phyloP scores from a whole-genome alignment of 345 rosid species.

The Eucalyptus cloeziana region DNA sequence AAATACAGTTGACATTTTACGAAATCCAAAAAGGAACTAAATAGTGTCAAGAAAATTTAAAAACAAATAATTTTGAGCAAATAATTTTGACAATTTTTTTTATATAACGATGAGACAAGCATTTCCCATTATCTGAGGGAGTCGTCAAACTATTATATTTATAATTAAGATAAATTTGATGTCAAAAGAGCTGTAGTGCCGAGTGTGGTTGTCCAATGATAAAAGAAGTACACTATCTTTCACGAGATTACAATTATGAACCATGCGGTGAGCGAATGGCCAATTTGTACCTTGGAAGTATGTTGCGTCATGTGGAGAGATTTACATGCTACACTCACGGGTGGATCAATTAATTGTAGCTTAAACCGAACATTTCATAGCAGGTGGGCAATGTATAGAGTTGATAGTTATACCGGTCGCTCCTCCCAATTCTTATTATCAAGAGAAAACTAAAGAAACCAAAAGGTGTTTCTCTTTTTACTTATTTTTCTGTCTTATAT shows the following conservation, averaged over 20 bases:
- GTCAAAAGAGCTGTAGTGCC: not conserved
- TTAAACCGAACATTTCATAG: too few relatives aligned
- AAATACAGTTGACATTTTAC: not conserved
- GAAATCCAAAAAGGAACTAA: not conserved
- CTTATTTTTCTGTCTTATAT: not conserved
- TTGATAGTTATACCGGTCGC: not conserved
- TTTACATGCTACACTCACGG: not conserved
- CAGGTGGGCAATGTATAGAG: too few relatives aligned
- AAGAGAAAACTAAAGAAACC: not conserved
- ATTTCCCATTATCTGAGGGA: not conserved
- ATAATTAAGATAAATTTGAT: not conserved
- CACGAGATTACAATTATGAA: not conserved
- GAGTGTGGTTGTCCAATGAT: not conserved
- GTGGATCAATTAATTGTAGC: not conserved
- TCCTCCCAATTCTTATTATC: not conserved
- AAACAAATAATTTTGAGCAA: too few relatives aligned
- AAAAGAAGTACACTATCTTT: not conserved
- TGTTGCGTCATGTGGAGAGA: not conserved
- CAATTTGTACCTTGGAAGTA: not conserved
- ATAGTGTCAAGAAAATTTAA: not conserved
- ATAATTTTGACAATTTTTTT: not conserved
- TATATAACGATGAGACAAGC: not conserved
- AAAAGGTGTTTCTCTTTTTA: not conserved
- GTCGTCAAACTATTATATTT: not conserved
- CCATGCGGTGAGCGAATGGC: not conserved